Conservation (phyloP, 73 alveolate genomes). For the Breviolum minutum region DNA sequence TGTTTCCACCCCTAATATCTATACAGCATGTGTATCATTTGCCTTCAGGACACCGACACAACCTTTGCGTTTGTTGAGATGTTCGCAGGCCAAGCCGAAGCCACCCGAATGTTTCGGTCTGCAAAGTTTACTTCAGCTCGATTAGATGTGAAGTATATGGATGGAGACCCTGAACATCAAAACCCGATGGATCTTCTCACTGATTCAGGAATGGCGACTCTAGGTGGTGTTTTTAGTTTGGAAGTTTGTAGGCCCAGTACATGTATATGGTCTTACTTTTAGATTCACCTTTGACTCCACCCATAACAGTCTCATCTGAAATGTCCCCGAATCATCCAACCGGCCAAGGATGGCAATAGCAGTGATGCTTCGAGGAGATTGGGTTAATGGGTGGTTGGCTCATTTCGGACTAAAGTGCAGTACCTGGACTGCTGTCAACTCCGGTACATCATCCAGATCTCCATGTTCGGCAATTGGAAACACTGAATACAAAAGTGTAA, state of each 20-base stretch:
- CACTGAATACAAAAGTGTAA: background rate
- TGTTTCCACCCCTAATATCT: no score
- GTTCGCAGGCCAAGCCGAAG: constrained; percentile 12
- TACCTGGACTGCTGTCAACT: background rate
- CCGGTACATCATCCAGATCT: background rate
- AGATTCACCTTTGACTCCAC: no score
- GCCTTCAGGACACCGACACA: background rate
- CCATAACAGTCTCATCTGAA: no score
- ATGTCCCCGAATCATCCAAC: no score
- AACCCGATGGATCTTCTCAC: constrained; percentile 17
- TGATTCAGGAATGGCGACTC: constrained; percentile 5
- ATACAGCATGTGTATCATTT: no score
- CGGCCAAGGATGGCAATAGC: background rate
- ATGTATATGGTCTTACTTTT: no score
- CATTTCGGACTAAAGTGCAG: constrained; percentile 10
- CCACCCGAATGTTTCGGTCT: background rate
- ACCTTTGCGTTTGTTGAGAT: constrained; percentile 7
- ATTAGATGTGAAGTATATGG: background rate
- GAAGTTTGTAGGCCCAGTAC: no score
- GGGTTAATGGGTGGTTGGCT: background rate
- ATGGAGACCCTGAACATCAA: background rate
- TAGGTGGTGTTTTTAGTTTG: background rate
- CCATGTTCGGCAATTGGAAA: background rate
- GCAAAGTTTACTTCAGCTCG: background rate
- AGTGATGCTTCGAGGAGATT: background rate